Evolutionary conservation across 345 rosid genomes (phyloP).

Genomic region (Aurinia saxatilis): DNA sequence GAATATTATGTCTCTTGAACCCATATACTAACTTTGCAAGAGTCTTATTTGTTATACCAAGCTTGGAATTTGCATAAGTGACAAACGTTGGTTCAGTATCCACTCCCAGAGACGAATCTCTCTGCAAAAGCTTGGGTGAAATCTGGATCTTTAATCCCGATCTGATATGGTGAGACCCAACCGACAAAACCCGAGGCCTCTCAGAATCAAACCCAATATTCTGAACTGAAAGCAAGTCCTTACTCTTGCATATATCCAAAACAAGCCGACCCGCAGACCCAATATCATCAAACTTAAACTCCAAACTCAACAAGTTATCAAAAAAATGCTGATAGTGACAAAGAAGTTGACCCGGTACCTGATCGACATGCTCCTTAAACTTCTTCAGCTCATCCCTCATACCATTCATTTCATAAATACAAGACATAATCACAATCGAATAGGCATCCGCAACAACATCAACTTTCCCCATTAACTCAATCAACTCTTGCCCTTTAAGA

Average conservation of each 20-base stretch:
- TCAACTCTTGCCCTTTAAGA: constrained; percentile 63
- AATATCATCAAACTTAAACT: constrained; percentile 66
- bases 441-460: constrained; percentile 68
- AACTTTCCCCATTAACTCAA: constrained; percentile 58
- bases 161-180: constrained; percentile 63
- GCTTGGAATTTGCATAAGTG: constrained; percentile 39
- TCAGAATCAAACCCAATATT: constrained; percentile 15
- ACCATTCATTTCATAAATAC: constrained; percentile 64
- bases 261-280: constrained; percentile 59
- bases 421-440: constrained; percentile 49
- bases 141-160: constrained; percentile 54
- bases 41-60: constrained; percentile 42
- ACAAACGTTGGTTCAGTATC: constrained; percentile 38
- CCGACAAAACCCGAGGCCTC: constrained; percentile 46
- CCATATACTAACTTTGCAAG: constrained; percentile 59
- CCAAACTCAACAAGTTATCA: constrained; percentile 59
- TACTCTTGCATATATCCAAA: constrained; percentile 36
- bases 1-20: constrained; percentile 43
- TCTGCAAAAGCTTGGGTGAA: constrained; percentile 44
- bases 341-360: constrained; percentile 34
- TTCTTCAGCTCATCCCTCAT: constrained; percentile 69
- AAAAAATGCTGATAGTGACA: constrained; percentile 50
- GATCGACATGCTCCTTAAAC: constrained; percentile 48
- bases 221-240: constrained; percentile 17
- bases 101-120: constrained; percentile 36